Conservation (phyloP, 2,329 filamentous ascomycete genomes). For the Rhynchosporium graminicola region DNA sequence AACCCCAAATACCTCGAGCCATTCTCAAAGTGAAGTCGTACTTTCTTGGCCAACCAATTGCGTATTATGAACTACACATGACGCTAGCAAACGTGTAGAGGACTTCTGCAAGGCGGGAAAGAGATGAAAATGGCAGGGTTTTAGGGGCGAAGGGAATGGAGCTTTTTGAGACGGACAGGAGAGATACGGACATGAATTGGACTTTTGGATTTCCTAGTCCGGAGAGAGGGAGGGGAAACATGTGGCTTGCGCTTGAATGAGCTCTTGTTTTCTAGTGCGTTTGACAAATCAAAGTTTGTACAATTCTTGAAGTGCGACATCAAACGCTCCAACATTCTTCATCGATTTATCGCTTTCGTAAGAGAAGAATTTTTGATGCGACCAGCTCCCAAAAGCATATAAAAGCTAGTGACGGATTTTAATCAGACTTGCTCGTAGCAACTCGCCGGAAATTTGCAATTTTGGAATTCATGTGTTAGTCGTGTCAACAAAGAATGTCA, state of each 20-base stretch:
- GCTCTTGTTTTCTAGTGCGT: background rate
- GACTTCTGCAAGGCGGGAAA: slow-evolving; percentile 20
- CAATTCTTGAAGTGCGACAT: too few relatives aligned
- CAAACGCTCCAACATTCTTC: too few relatives aligned
- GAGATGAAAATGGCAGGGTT: slow-evolving; percentile 18
- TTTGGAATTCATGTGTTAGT: too few relatives aligned
- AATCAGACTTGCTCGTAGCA: too few relatives aligned
- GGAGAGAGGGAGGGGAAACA: slow-evolving; percentile 23
- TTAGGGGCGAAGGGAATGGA: slow-evolving; percentile 16
- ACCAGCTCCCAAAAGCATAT: too few relatives aligned
- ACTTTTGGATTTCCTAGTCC: slow-evolving; percentile 23
- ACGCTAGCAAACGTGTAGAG: slow-evolving; percentile 18
- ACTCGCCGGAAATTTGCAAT: too few relatives aligned
- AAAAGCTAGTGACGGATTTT: too few relatives aligned
- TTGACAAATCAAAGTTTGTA: background rate
- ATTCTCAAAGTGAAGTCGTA: slow-evolving; percentile 23
- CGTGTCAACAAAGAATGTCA: too few relatives aligned
- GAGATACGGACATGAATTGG: slow-evolving; percentile 23
- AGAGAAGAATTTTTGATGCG: too few relatives aligned
- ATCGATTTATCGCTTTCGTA: too few relatives aligned
- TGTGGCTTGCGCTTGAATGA: slow-evolving; percentile 19
- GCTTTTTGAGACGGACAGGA: slow-evolving; percentile 25
- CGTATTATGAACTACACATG: slow-evolving; percentile 22
- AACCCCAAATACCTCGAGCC: slow-evolving; percentile 22
- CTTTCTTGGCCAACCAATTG: slow-evolving; percentile 24